These are phyloP conservation scores for Urochloa ruziziensis DNA, from an alignment of 176 grass and related monocot species.

Conservation along the genomic window DNA sequence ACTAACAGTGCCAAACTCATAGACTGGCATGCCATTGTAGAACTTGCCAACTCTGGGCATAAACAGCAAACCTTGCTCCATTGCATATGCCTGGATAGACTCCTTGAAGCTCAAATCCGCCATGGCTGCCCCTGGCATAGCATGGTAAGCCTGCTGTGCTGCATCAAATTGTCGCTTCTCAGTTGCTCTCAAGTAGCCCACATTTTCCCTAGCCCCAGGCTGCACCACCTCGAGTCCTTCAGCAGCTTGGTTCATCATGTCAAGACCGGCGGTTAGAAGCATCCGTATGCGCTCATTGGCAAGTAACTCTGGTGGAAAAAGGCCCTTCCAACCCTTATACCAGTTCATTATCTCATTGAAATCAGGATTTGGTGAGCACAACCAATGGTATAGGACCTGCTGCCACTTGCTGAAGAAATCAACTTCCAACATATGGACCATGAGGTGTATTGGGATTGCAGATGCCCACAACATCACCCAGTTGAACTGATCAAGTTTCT, in stretches of 20 bases:
- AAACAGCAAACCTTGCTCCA: constrained; percentile 75
- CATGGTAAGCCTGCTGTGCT: constrained; percentile 56
- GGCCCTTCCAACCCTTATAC: constrained; percentile 82
- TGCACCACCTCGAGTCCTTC: constrained; percentile 75
- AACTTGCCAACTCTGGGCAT: constrained; percentile 85
- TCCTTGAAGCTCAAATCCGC: constrained; percentile 89
- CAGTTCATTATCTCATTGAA: constrained; percentile 83
- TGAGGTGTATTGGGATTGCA: constrained; percentile 71
- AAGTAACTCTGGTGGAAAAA: constrained; percentile 76
- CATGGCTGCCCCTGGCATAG: constrained; percentile 33
- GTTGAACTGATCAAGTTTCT: constrained; percentile 79
- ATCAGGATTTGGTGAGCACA: constrained; percentile 74
- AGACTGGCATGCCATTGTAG: constrained; percentile 72
- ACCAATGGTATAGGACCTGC: constrained; percentile 78
- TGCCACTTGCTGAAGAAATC: constrained; percentile 95
- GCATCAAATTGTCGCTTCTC: constrained; percentile 79
- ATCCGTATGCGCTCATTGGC: constrained; percentile 70
- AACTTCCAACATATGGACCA: constrained; percentile 87
- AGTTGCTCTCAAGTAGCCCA: constrained; percentile 62
- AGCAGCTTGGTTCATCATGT: constrained; percentile 90
- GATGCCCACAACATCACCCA: constrained; percentile 86
- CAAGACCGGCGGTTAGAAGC: constrained; percentile 64
- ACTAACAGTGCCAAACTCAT: constrained; percentile 80
- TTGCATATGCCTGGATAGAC: constrained; percentile 77
- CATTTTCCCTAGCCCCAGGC: constrained; percentile 66